Conservation (phyloP, 352 stramenopile species). For the Pelagophyceae sp. region DNA sequence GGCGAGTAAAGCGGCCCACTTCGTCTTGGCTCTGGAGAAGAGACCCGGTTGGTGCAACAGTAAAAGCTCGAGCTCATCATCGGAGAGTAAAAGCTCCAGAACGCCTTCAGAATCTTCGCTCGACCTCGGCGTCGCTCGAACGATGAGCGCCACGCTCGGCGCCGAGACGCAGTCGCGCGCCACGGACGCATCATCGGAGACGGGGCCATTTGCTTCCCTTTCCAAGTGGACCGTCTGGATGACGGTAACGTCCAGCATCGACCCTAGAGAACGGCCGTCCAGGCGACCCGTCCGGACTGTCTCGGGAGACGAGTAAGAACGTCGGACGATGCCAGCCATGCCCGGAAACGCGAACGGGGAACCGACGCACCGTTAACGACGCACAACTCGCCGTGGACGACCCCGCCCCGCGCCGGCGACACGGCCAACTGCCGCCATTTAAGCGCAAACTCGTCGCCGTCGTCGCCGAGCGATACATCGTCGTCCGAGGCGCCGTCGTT, state of each 20-base stretch:
- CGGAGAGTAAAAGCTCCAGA: neutral
- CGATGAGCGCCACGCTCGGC: neutral
- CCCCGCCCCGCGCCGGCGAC: too few species aligned
- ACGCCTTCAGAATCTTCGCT: neutral
- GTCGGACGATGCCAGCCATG: too few species aligned
- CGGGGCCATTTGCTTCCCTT: neutral
- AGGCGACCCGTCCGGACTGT: too few species aligned
- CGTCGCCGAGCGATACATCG: too few species aligned
- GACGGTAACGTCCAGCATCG: neutral
- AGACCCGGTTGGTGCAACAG: constrained; percentile 10
- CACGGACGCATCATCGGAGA: neutral
- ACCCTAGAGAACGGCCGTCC: too few species aligned
- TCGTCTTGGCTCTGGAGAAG: neutral
- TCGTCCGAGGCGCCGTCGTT: too few species aligned
- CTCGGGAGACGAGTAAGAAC: too few species aligned
- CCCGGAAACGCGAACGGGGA: too few species aligned
- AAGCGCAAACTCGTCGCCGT: too few species aligned
- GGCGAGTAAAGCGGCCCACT: neutral
- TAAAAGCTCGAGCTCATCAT: neutral
- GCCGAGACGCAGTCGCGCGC: neutral
- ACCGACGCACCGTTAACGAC: neutral
- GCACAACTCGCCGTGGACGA: neutral
- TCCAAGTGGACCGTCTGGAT: neutral
- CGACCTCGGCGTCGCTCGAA: neutral
- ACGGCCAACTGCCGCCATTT: too few species aligned